Base-by-base conservation (phyloP, 2,329 filamentous ascomycete genomes). In the Paracoccidioides brasiliensis region DNA sequence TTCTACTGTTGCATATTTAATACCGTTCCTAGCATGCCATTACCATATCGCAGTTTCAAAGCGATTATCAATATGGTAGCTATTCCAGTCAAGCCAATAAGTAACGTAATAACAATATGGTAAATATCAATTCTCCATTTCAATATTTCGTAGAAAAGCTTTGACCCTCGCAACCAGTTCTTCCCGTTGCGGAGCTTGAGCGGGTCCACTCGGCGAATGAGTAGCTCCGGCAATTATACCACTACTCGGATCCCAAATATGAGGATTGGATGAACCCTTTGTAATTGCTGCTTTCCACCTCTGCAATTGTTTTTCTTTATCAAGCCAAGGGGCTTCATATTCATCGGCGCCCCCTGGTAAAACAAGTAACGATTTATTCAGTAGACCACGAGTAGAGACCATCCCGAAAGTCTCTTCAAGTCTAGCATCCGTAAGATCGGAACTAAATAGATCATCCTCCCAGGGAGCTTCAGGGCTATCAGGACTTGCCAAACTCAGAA, bases 401-500 rank as follows among this genome's bases (percentile, higher is more conserved):
- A 64, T 72, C 3, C 82, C 79, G 78, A 91, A 95, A n/a, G 84
- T 84, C 12, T 67, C 67, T 30, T 69, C 64, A 5, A 90, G 72
- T 15, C 76, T 74, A 37, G 79, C 74, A 44, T 81, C 78, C 0
- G 74, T 69, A n/a, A 93, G 72, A 65, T 93, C 86, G 2, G 82
- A 83, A n/a, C 86, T 90, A 72, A 95, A 95, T 65, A 86, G 88
- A 67, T 95, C 90, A 67, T 96, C 90, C 57, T 87, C 85, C 8
- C 84, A 86, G 4, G 82, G 76, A 52, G 74, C 69, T 49, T 75
- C 72, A 0, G 80, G 80, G 28, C 76, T 79, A 48, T 70, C 70
- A 0, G 74, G 74, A 42, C 72, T 75, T 0, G 77, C 72, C 5
- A 86, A 70, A 49, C 79, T 80, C 40, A 83, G 65, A 67, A 81